Base-by-base conservation (phyloP, 495 filamentous ascomycete genomes). In the Lepraria neglecta region DNA sequence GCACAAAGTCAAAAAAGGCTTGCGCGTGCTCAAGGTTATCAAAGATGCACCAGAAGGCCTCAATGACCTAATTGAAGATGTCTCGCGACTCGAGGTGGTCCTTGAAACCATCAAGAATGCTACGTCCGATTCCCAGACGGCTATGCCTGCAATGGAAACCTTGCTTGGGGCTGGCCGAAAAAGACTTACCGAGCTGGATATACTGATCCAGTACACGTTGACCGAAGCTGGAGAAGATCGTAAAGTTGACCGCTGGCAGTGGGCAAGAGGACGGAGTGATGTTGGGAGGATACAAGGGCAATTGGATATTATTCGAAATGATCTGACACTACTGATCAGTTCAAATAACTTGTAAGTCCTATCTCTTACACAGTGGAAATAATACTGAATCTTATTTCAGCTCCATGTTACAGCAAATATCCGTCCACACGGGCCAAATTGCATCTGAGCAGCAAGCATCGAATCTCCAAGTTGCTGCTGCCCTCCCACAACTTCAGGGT, bases 201-300 rank as follows among this genome's bases (percentile, higher is more conserved):
- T 24, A 14, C n/a, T 57, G 21, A 57, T 57, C 33, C 19, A 45
- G 3, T 57, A 57, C 24, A 45, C 38, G 17, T 15, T 57, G 54
- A 57, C 54, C 0, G 24, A 57, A 40, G 54, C 17, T 40, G 54
- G 38, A 0, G 24, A 28, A 21, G 38, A 33, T 30, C 14, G 19
- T 3, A 45, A n/a, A 43, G 40, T 57, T 19, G 54, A 57, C 38
- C 30, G 54, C 11, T 57, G 35, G 54, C 54, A 57, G 14, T 57
- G 54, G 54, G 28, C 33, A 19, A 54, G 12, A 19, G 35, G 28
- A 14, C 31, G 19, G 6, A 28, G 15, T 4, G 38, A 57, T 19
- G 38, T 57, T 12, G 54, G 42, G 12, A 24, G 35, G 2, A 27
- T 57, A 9, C 38, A 9, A 57, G 15, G 17, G 12, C 14, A 57